These are phyloP conservation scores for Coniosporium tulheliwenetii DNA, from an alignment of 2,329 filamentous ascomycete species.

Conservation along the genomic window DNA sequence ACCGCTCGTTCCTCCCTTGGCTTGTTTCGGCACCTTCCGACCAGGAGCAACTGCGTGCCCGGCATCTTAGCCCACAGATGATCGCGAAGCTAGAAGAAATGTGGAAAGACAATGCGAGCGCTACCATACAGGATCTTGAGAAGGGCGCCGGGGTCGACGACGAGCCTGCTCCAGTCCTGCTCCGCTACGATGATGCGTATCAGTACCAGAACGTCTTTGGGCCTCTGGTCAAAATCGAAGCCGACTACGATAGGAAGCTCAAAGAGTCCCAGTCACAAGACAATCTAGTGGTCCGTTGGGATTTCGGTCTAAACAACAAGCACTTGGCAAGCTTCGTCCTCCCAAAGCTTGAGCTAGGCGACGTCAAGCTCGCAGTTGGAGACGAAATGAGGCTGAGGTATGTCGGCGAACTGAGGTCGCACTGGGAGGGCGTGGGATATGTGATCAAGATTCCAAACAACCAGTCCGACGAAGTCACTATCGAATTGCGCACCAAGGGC, in stretches of 20 bases:
- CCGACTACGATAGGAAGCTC: conserved; percentile 96
- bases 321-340: conserved; percentile 89
- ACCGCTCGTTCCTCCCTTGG: conserved; percentile 89
- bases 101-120: conserved; percentile 90
- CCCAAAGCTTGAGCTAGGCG: conserved; percentile 91
- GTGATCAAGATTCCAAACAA: conserved; percentile 99
- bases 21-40: conserved; percentile 80
- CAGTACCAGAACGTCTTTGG: conserved; percentile 99
- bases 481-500: conserved; percentile 84
- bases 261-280: conserved; percentile 98
- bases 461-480: conserved; percentile 91
- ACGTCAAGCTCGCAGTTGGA: conserved; percentile 93
- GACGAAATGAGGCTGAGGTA: conserved; percentile 98
- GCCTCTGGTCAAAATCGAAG: conserved; percentile 95
- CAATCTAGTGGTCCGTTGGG: conserved; percentile 86
- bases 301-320: conserved; percentile 92
- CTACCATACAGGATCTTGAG: conserved; percentile 81
- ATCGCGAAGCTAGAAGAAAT: conserved; percentile 94
- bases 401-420: conserved; percentile 76
- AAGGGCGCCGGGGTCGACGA: conserved; percentile 87
- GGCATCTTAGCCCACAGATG: conserved; percentile 83
- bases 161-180: conserved; percentile 78
- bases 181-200: conserved; percentile 93
- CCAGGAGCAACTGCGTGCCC: conserved; percentile 86
- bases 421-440: conserved; percentile 97